phyloP scores from a whole-genome alignment of 345 rosid species.

The Carallia brachiata region DNA sequence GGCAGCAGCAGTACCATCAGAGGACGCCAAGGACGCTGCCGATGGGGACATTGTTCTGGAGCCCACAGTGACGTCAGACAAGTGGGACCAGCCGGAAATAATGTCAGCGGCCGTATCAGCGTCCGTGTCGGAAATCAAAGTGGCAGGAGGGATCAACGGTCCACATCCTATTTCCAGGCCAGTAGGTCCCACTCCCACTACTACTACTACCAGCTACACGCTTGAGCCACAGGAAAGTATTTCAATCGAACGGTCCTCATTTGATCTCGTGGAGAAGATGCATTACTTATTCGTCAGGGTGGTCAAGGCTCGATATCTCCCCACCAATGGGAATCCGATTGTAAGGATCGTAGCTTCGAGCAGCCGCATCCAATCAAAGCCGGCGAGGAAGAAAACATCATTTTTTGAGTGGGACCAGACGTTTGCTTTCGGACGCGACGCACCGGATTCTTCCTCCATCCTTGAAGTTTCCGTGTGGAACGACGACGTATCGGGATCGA shows the following conservation, averaged over 20 bases:
- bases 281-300: slow-evolving; percentile 81
- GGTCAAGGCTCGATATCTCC: slow-evolving; percentile 67
- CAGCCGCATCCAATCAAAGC: slow-evolving; percentile 48
- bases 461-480: slow-evolving; percentile 76
- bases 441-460: slow-evolving; percentile 59
- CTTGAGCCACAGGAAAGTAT: slow-evolving; percentile 57
- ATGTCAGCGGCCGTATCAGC: slow-evolving; percentile 43
- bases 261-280: slow-evolving; percentile 95
- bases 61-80: slow-evolving; percentile 7
- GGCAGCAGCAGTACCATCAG: slow-evolving; percentile 8
- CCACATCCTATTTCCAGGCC: slow-evolving; percentile 54
- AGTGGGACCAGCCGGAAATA: slow-evolving; percentile 39
- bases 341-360: slow-evolving; percentile 53
- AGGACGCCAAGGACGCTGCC: slow-evolving; percentile 4
- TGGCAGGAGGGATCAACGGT: slow-evolving; percentile 27
- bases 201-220: slow-evolving; percentile 34
- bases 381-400: slow-evolving; percentile 50
- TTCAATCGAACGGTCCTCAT: slow-evolving; percentile 64
- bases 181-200: slow-evolving; percentile 24
- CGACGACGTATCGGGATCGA: slow-evolving; percentile 25
- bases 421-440: slow-evolving; percentile 74
- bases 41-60: slow-evolving; percentile 36
- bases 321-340: slow-evolving; percentile 65
- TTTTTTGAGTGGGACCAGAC: slow-evolving; percentile 92
- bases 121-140: slow-evolving; percentile 47